phyloP scores from a whole-genome alignment of 129 eudicot genomes.

The Rutidosis leptorrhynchoides region DNA sequence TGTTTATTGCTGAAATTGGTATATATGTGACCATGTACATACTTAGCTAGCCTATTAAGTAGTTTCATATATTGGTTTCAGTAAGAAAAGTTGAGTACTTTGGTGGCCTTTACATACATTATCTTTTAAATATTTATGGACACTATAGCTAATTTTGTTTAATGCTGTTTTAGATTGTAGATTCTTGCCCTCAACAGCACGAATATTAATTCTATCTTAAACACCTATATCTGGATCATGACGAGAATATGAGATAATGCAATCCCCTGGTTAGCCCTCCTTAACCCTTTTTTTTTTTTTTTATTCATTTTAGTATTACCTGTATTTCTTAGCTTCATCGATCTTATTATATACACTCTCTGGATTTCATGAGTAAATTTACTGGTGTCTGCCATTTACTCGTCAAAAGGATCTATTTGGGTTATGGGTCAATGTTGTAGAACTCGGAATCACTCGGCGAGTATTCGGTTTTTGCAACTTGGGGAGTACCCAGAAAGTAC shows the following conservation, averaged over 20 bases:
- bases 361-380: not conserved
- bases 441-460: too few species aligned
- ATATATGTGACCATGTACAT: too few species aligned
- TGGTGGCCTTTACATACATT: too few species aligned
- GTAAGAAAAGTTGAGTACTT: too few species aligned
- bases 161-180: slow-evolving; percentile 18
- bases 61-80: too few species aligned
- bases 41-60: too few species aligned
- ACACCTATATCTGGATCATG: slow-evolving; percentile 26
- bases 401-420: not conserved
- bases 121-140: not conserved
- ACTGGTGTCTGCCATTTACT: not conserved
- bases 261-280: slow-evolving; percentile 45
- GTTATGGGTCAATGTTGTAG: not conserved
- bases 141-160: slow-evolving; percentile 17
- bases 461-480: too few species aligned
- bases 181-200: slow-evolving; percentile 20
- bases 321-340: not conserved
- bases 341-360: not conserved
- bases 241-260: slow-evolving; percentile 43
- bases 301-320: slow-evolving; percentile 3
- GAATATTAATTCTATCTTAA: slow-evolving; percentile 22
- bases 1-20: too few species aligned
- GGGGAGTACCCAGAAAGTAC: too few species aligned
- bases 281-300: too few species aligned